phyloP scores from a whole-genome alignment of 2,329 filamentous ascomycete species.

The Clonostachys rhizophaga region DNA sequence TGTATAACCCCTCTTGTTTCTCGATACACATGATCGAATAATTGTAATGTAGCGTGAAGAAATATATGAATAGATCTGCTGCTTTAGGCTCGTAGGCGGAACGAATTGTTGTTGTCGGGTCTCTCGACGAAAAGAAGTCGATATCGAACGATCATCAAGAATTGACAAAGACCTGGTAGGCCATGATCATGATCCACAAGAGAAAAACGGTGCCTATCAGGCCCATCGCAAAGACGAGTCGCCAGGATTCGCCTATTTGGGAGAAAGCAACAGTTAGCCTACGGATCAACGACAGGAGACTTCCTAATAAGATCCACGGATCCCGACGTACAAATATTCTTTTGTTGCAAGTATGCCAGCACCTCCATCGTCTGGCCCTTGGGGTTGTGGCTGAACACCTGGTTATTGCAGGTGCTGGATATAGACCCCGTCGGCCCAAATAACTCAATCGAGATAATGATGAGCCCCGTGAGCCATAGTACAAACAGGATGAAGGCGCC shows the following conservation, averaged over 20 bases:
- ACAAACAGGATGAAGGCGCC: constrained; percentile 63
- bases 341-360: constrained; percentile 60
- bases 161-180: constrained; percentile 56
- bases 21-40: too few relatives aligned
- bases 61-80: too few relatives aligned
- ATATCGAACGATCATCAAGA: constrained; percentile 14
- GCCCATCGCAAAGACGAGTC: constrained; percentile 59
- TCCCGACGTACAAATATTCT: constrained; percentile 52
- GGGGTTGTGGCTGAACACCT: constrained; percentile 47
- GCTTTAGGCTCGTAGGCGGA: too few relatives aligned
- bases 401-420: constrained; percentile 53
- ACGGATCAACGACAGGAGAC: background rate
- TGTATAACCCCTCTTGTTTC: too few relatives aligned
- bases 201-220: constrained; percentile 56
- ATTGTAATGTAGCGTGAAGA: too few relatives aligned
- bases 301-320: background rate
- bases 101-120: too few relatives aligned
- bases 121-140: too few relatives aligned
- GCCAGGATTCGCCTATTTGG: constrained; percentile 53
- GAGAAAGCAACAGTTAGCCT: constrained; percentile 8
- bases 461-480: constrained; percentile 62
- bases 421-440: constrained; percentile 57
- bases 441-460: constrained; percentile 57
- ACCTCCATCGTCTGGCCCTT: constrained; percentile 48
- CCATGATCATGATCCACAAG: constrained; percentile 66